Evolutionary conservation across 2,329 filamentous ascomycete species (phyloP).

Genomic region (Fusarium devonianum): DNA sequence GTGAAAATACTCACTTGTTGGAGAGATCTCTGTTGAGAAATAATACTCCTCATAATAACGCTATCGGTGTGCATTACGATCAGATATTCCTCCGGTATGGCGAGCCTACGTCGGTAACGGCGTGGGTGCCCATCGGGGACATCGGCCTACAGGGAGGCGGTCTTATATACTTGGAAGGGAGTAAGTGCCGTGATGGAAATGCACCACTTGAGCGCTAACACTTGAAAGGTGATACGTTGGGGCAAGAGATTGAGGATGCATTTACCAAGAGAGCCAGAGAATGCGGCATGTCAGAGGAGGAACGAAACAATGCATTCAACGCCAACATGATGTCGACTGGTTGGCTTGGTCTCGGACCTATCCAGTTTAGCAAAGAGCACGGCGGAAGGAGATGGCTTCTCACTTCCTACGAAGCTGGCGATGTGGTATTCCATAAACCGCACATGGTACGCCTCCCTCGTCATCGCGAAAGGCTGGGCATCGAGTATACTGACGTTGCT

Average conservation of each 20-base stretch:
- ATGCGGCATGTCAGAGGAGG: constrained; percentile 57
- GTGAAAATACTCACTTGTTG: constrained; percentile 7
- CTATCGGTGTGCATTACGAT: constrained; percentile 68
- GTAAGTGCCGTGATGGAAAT: constrained; percentile 1
- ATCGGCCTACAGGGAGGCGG: constrained; percentile 17
- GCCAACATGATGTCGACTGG: constrained; percentile 66
- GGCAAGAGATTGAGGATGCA: constrained; percentile 4
- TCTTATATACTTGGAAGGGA: constrained; percentile 22
- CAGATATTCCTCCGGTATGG: constrained; percentile 65
- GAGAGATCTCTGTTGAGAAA: constrained; percentile 55
- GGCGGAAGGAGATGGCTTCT: constrained; percentile 45
- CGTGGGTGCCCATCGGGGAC: constrained; percentile 65
- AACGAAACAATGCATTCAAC: constrained; percentile 61
- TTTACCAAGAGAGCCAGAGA: constrained; percentile 44
- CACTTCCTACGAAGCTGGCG: constrained; percentile 50
- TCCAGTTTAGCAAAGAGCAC: constrained; percentile 44
- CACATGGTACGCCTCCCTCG: constrained; percentile 6
- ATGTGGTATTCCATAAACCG: constrained; percentile 50
- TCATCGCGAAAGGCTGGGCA: fast-evolving
- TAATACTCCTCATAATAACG: constrained; percentile 63
- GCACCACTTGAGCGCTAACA: too few relatives aligned
- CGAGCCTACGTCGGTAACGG: constrained; percentile 61
- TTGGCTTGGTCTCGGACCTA: constrained; percentile 58
- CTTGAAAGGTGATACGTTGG: constrained; percentile 5
- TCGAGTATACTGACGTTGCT: neutral